Base-by-base conservation (phyloP, 1,284 basidiomycete species). In the Baeospora myosura region DNA sequence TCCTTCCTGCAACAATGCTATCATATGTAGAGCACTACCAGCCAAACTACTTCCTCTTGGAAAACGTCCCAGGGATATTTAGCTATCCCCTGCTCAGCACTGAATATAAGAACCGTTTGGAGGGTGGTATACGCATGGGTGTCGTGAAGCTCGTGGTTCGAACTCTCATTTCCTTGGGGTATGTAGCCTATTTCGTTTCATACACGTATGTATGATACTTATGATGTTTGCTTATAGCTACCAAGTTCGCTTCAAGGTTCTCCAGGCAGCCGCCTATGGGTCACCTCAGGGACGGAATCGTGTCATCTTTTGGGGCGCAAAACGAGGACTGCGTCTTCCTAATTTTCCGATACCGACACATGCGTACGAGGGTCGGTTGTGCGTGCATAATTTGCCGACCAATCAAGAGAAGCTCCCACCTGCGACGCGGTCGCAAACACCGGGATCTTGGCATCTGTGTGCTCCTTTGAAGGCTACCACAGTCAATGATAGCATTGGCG, bases 1-100 rank as follows among this genome's bases (percentile, higher is more conserved):
- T 79, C 2, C 61, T 84, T 32, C 66, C 78, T 1, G 74, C 72
- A 52, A 82, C 80, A 44, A 82, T 83, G 75, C 60, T 87, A 3
- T 77, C 78, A n/a, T 84, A 72, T 51, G 76, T 81, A n/a, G 83
- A 87, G 49, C 69, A 73, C 44, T 84, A 82, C 49, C 59, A 66
- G 25, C 79, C 82, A 0, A 59, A 60, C 24, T 84, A 78, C 49
- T 72, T 86, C 46, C 65, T 85, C 5, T 62, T 87, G 20, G 83
- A 87, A 56, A 86, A 86, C 56, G 82, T 86, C 3, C 52, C 56
- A 17, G 83, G 83, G 0, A 58, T 87, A 16, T 50, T 83, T 0
- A 55, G 58, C 31, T 68, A 71, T 49, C 64, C 57, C 1, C 58
- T 77, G 3, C 55, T 59, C 48, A 60, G 59, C 12, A 23, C 23